phyloP scores from a whole-genome alignment of 225 moss, liverwort and hornwort species.

The Physcomitrium patens region DNA sequence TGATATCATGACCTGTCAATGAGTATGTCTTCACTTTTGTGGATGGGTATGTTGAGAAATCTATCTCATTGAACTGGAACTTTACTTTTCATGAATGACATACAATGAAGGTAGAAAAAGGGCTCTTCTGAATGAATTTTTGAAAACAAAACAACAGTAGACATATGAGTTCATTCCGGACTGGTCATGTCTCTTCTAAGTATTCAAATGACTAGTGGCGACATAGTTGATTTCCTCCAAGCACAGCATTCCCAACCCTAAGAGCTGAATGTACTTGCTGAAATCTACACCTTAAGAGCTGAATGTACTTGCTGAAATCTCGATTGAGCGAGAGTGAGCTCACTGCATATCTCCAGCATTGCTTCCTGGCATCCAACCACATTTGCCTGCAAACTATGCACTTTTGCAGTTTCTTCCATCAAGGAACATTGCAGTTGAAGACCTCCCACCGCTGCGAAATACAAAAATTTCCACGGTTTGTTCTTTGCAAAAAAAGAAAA shows the following conservation, averaged over 20 bases:
- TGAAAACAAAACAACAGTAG: background rate
- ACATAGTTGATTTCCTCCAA: background rate
- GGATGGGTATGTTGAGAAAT: background rate
- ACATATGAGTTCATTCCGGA: background rate
- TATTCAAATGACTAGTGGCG: background rate
- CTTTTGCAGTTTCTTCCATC: slow-evolving; percentile 68
- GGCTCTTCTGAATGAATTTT: too few species aligned
- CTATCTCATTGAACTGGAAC: too few species aligned
- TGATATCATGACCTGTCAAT: slow-evolving; percentile 7
- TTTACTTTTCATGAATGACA: too few species aligned
- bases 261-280: slow-evolving; percentile 48
- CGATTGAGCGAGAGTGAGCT: slow-evolving; percentile 55
- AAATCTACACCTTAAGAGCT: slow-evolving; percentile 64
- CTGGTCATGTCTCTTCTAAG: background rate
- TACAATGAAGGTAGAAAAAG: background rate
- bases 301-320: slow-evolving; percentile 57
- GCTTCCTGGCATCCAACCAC: slow-evolving; percentile 60
- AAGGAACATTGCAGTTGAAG: slow-evolving; percentile 65
- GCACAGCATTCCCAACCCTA: background rate
- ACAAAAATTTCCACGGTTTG: background rate
- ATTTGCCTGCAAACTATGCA: slow-evolving; percentile 53
- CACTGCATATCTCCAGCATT: slow-evolving; percentile 49
- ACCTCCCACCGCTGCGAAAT: slow-evolving; percentile 66
- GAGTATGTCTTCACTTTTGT: slow-evolving; percentile 16
- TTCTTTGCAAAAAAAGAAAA: background rate